Evolutionary conservation across 140 eudicot species (phyloP).

Genomic region (Senecio squalidus): DNA sequence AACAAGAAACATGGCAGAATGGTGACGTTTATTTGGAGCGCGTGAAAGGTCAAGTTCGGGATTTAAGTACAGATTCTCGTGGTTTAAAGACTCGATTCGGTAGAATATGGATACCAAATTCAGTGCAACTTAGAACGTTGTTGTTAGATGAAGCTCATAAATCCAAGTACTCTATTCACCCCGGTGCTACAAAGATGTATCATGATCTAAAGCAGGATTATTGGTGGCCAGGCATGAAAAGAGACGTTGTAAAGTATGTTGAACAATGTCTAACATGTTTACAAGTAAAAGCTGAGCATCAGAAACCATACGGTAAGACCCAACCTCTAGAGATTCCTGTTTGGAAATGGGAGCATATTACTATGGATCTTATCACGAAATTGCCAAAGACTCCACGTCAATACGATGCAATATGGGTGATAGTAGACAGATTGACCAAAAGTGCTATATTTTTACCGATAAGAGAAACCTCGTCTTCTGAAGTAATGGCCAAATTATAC

Average conservation of each 20-base stretch:
- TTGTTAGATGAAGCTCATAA: neutral
- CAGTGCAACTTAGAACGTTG: neutral
- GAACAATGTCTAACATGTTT: no score
- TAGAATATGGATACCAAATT: neutral
- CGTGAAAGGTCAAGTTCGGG: neutral
- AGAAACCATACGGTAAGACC: no score
- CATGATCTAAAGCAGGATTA: neutral
- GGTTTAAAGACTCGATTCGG: neutral
- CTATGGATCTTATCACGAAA: neutral
- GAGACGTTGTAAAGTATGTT: no score
- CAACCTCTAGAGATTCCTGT: no score
- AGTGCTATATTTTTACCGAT: neutral
- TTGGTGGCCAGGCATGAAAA: no score
- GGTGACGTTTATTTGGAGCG: neutral
- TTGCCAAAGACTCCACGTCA: neutral
- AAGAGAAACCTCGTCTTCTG: neutral
- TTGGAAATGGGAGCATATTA: neutral
- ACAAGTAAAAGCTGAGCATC: no score
- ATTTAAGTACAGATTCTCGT: neutral
- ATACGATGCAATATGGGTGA: neutral
- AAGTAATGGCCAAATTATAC: neutral
- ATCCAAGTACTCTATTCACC: neutral
- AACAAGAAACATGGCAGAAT: neutral
- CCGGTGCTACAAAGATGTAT: neutral
- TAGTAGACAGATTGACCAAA: neutral